Conservation (phyloP, 2,329 filamentous ascomycete species). For the Remersonia thermophila region DNA sequence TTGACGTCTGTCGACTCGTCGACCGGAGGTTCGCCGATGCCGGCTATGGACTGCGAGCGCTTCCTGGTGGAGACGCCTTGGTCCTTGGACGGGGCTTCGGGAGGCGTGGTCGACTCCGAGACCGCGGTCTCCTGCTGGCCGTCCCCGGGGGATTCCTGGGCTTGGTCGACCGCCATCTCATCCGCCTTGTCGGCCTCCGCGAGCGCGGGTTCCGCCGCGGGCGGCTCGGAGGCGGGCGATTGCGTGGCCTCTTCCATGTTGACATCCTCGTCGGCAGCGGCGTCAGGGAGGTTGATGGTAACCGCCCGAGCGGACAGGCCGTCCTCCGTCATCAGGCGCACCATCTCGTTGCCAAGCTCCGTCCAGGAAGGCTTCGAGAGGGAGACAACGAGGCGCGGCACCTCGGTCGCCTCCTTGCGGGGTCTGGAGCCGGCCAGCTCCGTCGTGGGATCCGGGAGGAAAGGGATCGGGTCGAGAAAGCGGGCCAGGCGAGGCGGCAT, state of each 20-base stretch:
- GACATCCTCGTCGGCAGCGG: constrained; percentile 26
- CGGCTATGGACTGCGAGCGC: constrained; percentile 50
- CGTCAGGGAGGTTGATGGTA: constrained; percentile 25
- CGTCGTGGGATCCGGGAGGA: constrained; percentile 41
- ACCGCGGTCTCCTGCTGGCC: constrained; percentile 2
- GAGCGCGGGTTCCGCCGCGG: neutral
- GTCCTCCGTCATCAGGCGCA: constrained; percentile 23
- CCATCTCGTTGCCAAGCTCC: constrained; percentile 29
- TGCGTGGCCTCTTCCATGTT: constrained; percentile 27
- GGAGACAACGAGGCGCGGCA: constrained; percentile 19
- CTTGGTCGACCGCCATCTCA: constrained; percentile 4
- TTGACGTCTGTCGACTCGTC: constrained; percentile 48
- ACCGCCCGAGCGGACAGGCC: constrained; percentile 26
- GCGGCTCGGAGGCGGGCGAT: constrained; percentile 7
- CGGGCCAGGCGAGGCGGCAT: constrained; percentile 40
- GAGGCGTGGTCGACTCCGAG: neutral
- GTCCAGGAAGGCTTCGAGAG: constrained; percentile 29
- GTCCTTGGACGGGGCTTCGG: constrained; percentile 13
- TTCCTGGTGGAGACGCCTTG: constrained; percentile 37
- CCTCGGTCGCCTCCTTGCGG: constrained; percentile 10
- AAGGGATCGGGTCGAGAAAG: constrained; percentile 49
- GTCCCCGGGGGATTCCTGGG: constrained; percentile 1
- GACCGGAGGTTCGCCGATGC: constrained; percentile 41
- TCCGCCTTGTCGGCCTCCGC: constrained; percentile 4
- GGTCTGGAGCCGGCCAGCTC: constrained; percentile 23